Conservation (phyloP, 2,329 filamentous ascomycete species). For the Fusarium cicatricum region DNA sequence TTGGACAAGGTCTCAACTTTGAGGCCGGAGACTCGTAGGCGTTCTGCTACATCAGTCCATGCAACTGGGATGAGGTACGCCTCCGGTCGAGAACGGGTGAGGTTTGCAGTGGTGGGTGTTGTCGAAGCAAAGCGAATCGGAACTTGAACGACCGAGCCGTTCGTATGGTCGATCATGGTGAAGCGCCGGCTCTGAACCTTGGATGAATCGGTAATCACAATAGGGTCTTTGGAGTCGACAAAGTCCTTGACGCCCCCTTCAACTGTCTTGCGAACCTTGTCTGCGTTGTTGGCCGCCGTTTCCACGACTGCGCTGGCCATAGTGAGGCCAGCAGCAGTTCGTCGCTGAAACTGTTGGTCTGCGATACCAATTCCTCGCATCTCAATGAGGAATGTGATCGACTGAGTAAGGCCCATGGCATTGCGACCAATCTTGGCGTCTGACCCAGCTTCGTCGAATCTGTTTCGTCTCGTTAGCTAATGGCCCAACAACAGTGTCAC, state of each 20-base stretch:
- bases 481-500: accelerated
- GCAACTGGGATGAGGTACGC: slow-evolving; percentile 43
- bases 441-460: slow-evolving; percentile 41
- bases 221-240: slow-evolving; percentile 38
- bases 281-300: slow-evolving; percentile 42
- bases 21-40: slow-evolving; percentile 38
- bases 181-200: slow-evolving; percentile 31
- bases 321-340: slow-evolving; percentile 40
- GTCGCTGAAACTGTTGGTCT: slow-evolving; percentile 44
- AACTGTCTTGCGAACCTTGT: slow-evolving; percentile 38
- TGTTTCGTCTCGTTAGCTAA: not conserved
- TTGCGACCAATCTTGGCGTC: slow-evolving; percentile 45
- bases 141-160: slow-evolving; percentile 40
- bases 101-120: slow-evolving; percentile 39
- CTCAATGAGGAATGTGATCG: slow-evolving; percentile 43
- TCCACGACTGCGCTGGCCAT: slow-evolving; percentile 43
- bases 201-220: slow-evolving; percentile 43
- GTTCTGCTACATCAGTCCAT: slow-evolving; percentile 42
- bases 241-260: slow-evolving; percentile 41
- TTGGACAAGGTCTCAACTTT: slow-evolving; percentile 36
- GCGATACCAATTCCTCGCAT: slow-evolving; percentile 44
- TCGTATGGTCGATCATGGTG: slow-evolving; percentile 39
- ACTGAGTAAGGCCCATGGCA: slow-evolving; percentile 42
- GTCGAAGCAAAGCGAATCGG: slow-evolving; percentile 43
- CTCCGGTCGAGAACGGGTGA: slow-evolving; percentile 44